These are phyloP conservation scores for Dunaliella primolecta DNA, from an alignment of 139 green algal species.

Conservation along the genomic window DNA sequence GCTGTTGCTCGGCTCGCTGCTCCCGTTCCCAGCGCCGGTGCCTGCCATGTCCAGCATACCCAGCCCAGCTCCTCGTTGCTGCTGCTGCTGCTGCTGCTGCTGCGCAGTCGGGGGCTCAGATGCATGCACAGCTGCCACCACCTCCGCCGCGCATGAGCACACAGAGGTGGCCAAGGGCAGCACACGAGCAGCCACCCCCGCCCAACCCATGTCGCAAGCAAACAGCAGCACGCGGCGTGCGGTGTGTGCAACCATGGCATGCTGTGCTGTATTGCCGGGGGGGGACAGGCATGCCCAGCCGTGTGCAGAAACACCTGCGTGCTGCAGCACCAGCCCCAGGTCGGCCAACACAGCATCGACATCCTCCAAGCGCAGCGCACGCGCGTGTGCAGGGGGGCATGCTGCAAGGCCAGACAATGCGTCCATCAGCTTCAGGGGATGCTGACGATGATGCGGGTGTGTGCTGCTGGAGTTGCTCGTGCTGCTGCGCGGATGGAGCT, in stretches of 20 bases:
- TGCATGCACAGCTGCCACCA: conserved; percentile 40
- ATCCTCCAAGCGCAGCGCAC: neutral
- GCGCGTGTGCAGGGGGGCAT: neutral
- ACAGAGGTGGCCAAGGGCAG: conserved; percentile 38
- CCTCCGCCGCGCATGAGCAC: conserved; percentile 36
- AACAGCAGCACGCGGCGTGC: conserved; percentile 48
- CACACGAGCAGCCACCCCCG: conserved; percentile 35
- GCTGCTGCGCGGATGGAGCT: neutral
- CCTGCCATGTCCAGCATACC: neutral
- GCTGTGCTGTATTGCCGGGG: neutral
- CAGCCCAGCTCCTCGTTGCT: neutral
- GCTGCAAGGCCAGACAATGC: neutral
- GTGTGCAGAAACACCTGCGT: conserved; percentile 18
- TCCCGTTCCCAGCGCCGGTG: neutral
- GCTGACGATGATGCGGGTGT: no score
- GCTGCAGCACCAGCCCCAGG: conserved; percentile 46
- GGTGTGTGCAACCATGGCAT: conserved; percentile 25
- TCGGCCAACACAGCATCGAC: conserved; percentile 39
- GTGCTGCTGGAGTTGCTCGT: neutral
- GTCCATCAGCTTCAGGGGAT: neutral
- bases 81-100: neutral
- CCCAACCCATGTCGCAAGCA: conserved; percentile 57
- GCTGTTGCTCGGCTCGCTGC: neutral
- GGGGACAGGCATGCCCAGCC: neutral
- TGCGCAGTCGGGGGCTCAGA: neutral